Evolutionary conservation across 2,329 filamentous ascomycete genomes (phyloP).

Genomic region (Aspergillus pseudotamarii): DNA sequence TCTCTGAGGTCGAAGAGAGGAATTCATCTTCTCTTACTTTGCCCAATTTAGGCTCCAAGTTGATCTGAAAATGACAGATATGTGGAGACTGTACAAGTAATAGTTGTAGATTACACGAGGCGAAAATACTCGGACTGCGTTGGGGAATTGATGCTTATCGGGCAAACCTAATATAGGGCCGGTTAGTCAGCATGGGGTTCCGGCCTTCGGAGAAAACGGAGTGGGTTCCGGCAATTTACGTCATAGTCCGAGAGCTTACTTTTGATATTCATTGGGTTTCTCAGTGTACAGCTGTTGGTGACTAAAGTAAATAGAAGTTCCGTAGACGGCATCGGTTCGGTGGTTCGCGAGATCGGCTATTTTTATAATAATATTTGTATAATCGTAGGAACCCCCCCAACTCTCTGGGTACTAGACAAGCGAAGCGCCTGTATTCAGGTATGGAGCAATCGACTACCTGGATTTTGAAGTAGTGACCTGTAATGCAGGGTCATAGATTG

Average conservation of each 20-base stretch:
- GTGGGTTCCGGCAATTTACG: constrained; percentile 1
- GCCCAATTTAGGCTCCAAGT: background rate
- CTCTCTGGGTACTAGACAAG: background rate
- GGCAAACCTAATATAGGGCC: constrained; percentile 7
- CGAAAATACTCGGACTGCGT: background rate
- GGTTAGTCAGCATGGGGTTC: constrained; percentile 9
- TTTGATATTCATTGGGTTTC: background rate
- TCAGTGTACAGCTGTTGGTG: background rate
- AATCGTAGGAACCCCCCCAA: background rate
- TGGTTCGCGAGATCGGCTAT: background rate
- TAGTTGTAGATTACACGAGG: background rate
- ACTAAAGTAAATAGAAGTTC: background rate
- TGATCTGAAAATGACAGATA: background rate
- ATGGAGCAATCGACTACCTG: background rate
- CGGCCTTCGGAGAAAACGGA: background rate
- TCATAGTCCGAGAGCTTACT: constrained; percentile 6
- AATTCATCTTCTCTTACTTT: constrained; percentile 11
- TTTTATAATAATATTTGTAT: background rate
- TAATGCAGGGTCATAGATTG: background rate
- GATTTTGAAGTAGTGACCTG: background rate
- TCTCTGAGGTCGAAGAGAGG: constrained; percentile 16
- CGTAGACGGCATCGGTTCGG: background rate
- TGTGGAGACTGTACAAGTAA: background rate
- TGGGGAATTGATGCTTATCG: constrained; percentile 4
- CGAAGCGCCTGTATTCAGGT: background rate